phyloP scores from a whole-genome alignment of 805 yeast species.

The Monosporozyma aerobia region DNA sequence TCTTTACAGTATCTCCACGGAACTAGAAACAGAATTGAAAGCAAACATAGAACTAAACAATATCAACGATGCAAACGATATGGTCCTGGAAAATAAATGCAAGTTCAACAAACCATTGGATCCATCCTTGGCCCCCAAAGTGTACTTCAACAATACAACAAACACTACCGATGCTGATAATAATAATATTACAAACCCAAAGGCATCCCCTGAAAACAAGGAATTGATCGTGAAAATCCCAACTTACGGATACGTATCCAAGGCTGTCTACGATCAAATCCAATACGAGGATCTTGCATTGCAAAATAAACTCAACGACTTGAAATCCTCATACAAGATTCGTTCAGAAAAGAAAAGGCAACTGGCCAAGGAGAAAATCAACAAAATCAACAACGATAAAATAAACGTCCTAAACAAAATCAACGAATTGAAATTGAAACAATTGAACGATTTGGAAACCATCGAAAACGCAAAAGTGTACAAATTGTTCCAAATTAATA shows the following conservation, averaged over 20 bases:
- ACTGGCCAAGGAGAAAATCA: conserved; percentile 16
- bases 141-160: conserved; percentile 3
- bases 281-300: conserved; percentile 17
- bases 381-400: conserved; percentile 15
- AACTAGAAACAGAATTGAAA: neutral
- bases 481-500: conserved; percentile 16
- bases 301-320: conserved; percentile 13
- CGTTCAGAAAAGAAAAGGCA: conserved; percentile 15
- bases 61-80: conserved; percentile 6
- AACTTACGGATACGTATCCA: conserved; percentile 21
- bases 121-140: conserved; percentile 10
- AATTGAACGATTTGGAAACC: conserved; percentile 18
- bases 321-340: conserved; percentile 8
- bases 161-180: neutral
- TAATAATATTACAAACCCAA: neutral
- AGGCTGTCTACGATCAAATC: conserved; percentile 23
- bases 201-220: conserved; percentile 25
- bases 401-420: conserved; percentile 15
- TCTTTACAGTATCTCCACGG: neutral
- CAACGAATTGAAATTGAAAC: conserved; percentile 16
- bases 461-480: conserved; percentile 18
- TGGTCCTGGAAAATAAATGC: conserved; percentile 2
- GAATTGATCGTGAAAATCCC: conserved; percentile 22
- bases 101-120: conserved; percentile 10
- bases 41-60: conserved; percentile 1